phyloP scores from a whole-genome alignment of 2,329 filamentous ascomycete genomes.

The Knufia fluminis region DNA sequence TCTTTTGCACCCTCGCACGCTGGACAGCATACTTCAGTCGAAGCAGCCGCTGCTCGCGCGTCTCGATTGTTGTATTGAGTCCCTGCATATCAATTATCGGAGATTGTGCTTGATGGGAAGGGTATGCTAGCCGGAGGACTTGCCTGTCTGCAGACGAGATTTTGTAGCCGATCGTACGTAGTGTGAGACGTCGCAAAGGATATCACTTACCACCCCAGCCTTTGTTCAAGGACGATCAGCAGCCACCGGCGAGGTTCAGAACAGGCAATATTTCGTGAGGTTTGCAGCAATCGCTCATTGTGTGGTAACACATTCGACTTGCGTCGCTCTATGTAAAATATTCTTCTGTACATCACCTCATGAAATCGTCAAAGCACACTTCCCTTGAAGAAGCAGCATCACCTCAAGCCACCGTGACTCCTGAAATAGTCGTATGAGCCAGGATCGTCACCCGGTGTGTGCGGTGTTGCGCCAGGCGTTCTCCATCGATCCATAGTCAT shows the following conservation, averaged over 20 bases:
- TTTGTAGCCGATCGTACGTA: too few relatives aligned
- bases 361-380: background rate
- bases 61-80: background rate
- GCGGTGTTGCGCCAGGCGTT: slow-evolving; percentile 8
- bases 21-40: background rate
- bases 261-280: background rate
- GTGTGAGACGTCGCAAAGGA: too few relatives aligned
- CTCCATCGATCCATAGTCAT: slow-evolving; percentile 19
- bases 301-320: background rate
- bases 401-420: slow-evolving; percentile 29
- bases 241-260: background rate
- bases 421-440: slow-evolving; percentile 11
- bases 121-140: background rate
- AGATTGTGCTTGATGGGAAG: background rate
- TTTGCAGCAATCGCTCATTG: background rate
- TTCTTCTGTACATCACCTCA: background rate
- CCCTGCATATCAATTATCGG: background rate
- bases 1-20: background rate
- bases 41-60: background rate
- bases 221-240: too few relatives aligned
- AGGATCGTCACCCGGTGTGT: slow-evolving; percentile 1
- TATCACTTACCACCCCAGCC: too few relatives aligned
- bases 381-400: background rate
- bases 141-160: too few relatives aligned
- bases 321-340: background rate